Evolutionary conservation across 75 land plant genomes (phyloP).

Genomic region (Pinus tabuliformis): DNA sequence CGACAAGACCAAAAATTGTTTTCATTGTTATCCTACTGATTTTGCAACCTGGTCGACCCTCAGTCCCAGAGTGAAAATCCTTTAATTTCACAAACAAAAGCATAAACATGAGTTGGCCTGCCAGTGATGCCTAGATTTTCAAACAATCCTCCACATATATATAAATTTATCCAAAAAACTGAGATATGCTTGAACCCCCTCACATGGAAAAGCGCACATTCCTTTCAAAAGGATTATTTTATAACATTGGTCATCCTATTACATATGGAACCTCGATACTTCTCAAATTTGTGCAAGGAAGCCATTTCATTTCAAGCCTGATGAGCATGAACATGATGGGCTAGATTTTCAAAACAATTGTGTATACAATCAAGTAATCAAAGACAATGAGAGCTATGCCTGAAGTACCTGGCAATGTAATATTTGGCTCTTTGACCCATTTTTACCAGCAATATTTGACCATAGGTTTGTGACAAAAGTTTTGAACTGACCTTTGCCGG

Average conservation of each 20-base stretch:
- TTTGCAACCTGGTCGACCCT: background rate
- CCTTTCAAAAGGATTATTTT: slow-evolving; percentile 5
- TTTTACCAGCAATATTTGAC: slow-evolving; percentile 81
- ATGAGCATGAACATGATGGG: slow-evolving; percentile 1
- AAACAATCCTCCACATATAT: background rate
- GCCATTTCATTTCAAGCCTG: background rate
- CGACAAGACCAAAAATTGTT: background rate
- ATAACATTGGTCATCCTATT: background rate
- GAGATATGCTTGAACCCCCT: background rate
- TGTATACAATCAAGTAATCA: background rate
- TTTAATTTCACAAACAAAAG: slow-evolving; percentile 1
- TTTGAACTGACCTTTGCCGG: slow-evolving; percentile 83
- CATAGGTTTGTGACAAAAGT: slow-evolving; percentile 73
- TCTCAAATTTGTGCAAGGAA: slow-evolving; percentile 2
- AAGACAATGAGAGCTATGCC: slow-evolving; percentile 21
- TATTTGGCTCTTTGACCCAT: slow-evolving; percentile 73
- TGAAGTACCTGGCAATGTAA: slow-evolving; percentile 92
- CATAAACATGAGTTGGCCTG: background rate
- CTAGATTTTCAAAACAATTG: background rate
- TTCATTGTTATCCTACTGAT: background rate
- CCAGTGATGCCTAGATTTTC: background rate
- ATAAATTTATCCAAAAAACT: background rate
- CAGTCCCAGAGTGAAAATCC: background rate
- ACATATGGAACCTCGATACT: background rate
- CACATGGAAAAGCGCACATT: background rate